These are phyloP conservation scores for Euryodendron excelsum DNA, from an alignment of 148 eudicot species.

Conservation along the genomic window DNA sequence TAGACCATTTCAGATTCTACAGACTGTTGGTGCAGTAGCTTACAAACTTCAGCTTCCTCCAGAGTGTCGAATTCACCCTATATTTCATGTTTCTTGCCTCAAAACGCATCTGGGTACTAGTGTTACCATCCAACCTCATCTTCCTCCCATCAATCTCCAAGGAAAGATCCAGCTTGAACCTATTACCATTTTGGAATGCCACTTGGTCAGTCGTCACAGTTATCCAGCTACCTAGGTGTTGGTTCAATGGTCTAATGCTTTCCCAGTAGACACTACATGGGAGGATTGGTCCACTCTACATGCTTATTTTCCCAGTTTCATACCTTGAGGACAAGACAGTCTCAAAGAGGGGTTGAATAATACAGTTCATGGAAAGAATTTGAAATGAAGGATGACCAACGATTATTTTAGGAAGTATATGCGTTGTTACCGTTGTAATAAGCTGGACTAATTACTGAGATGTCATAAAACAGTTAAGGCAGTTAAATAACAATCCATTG, in stretches of 20 bases:
- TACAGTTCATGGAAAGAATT: no score
- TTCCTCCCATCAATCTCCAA: background rate
- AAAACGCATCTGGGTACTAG: background rate
- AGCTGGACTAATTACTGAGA: no score
- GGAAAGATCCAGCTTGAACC: background rate
- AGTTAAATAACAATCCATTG: no score
- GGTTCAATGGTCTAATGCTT: background rate
- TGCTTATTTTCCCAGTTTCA: background rate
- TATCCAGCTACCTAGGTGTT: background rate
- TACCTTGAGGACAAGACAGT: background rate
- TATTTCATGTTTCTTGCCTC: constrained; percentile 15
- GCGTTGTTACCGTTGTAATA: no score
- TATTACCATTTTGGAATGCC: background rate
- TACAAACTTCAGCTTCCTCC: background rate
- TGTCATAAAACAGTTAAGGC: no score
- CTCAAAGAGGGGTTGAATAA: background rate
- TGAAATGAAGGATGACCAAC: no score
- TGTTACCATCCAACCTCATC: background rate
- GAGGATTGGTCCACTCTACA: background rate
- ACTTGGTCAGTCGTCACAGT: background rate
- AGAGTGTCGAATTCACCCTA: background rate
- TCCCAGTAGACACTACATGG: background rate
- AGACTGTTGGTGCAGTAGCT: constrained; percentile 13
- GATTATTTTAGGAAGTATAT: no score
- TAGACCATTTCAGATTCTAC: constrained; percentile 9